phyloP scores from a whole-genome alignment of 192 early-diverging fungal species.

The Gryganskiella cystojenkinii region DNA sequence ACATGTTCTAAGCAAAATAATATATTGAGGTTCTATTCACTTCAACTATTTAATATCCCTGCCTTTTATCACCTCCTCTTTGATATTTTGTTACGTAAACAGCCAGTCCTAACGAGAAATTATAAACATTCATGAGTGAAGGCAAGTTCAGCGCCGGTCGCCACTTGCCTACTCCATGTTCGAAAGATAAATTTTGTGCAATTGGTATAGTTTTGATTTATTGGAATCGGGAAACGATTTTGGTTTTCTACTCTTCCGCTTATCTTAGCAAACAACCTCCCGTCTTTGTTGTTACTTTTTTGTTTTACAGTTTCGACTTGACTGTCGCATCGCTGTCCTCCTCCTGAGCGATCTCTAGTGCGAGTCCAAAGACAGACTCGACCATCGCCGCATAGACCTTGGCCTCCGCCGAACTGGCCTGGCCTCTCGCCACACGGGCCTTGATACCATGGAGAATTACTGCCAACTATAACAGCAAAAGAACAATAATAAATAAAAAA shows the following conservation, averaged over 20 bases:
- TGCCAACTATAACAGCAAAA: conserved; percentile 56
- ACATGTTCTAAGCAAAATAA: conserved; percentile 40
- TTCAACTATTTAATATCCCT: too few species aligned
- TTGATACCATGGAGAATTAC: conserved; percentile 91
- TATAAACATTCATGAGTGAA: too few species aligned
- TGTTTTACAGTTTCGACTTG: conserved; percentile 40
- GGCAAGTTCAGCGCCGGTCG: too few species aligned
- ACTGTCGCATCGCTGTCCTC: conserved; percentile 34
- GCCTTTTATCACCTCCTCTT: too few species aligned
- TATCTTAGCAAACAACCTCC: neutral
- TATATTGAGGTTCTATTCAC: too few species aligned
- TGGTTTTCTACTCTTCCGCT: too few species aligned
- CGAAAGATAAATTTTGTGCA: too few species aligned
- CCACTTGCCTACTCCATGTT: too few species aligned
- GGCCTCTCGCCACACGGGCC: conserved; percentile 86
- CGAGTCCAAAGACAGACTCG: conserved; percentile 59
- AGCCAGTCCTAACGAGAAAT: too few species aligned
- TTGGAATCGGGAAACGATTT: too few species aligned
- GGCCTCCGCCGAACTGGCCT: conserved; percentile 82
- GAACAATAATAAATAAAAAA: neutral
- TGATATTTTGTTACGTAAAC: too few species aligned
- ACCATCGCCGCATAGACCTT: conserved; percentile 55
- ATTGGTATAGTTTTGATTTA: too few species aligned
- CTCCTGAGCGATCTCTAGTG: conserved; percentile 71
- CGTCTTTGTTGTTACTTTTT: neutral